Evolutionary conservation across 2,329 filamentous ascomycete species (phyloP).

Genomic region (Fusarium buharicum): DNA sequence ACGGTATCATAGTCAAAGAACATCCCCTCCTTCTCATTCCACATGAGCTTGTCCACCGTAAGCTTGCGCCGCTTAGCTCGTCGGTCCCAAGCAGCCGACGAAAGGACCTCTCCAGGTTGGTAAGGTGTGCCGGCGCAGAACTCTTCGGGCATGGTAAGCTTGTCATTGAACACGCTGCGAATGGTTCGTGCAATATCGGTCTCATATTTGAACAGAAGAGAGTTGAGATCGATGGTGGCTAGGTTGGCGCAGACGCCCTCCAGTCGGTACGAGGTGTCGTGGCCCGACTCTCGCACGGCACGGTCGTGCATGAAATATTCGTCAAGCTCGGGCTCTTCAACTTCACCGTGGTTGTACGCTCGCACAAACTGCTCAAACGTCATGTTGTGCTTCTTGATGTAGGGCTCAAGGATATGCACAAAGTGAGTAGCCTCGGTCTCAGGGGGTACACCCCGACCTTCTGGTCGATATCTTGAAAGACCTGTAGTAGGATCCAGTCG

Average conservation of each 20-base stretch:
- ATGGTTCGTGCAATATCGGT: conserved; percentile 90
- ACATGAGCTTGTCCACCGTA: conserved; percentile 91
- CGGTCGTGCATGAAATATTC: conserved; percentile 97
- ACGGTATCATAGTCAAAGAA: conserved; percentile 97
- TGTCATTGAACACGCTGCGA: conserved; percentile 84
- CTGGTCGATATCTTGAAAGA: conserved; percentile 84
- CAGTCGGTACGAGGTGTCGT: conserved; percentile 94
- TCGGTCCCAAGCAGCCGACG: conserved; percentile 89
- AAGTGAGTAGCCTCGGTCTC: conserved; percentile 93
- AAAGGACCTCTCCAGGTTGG: conserved; percentile 76
- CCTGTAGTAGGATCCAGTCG: conserved; percentile 81
- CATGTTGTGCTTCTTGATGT: conserved; percentile 85
- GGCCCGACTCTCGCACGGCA: conserved; percentile 93
- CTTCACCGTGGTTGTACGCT: conserved; percentile 82
- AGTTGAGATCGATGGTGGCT: conserved; percentile 94
- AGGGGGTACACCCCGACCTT: conserved; percentile 85
- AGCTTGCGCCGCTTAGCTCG: conserved; percentile 85
- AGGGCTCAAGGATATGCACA: conserved; percentile 82
- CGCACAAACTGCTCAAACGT: conserved; percentile 84
- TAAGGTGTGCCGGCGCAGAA: conserved; percentile 76
- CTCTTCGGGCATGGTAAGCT: conserved; percentile 81
- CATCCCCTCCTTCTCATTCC: conserved; percentile 92
- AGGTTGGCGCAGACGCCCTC: conserved; percentile 88
- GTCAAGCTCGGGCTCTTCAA: conserved; percentile 88
- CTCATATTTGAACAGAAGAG: conserved; percentile 96